Percentiles rank a stretch among this genome's conserved stretches.
phyloP scores from a whole-genome alignment of 345 rosid genomes.

The Lepidium aucheri region DNA sequence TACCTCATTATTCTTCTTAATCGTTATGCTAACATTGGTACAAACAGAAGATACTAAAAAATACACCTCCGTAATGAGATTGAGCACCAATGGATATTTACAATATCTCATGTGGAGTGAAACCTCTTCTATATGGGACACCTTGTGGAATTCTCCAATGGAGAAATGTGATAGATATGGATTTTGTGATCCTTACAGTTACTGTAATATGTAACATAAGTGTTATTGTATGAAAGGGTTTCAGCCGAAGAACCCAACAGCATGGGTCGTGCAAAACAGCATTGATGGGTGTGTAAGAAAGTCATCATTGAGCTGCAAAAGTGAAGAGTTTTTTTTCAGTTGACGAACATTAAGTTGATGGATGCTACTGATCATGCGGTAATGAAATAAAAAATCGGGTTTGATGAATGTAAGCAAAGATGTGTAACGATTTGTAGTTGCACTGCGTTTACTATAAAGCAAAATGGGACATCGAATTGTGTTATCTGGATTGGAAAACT shows the following conservation, averaged over 20 bases:
- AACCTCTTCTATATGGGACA: background rate
- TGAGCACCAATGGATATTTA: accelerated
- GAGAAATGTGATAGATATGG: background rate
- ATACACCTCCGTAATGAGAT: background rate
- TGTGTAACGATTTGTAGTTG: background rate
- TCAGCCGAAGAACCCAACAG: constrained; percentile 33
- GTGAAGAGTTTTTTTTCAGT: constrained; percentile 39
- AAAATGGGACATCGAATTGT: background rate
- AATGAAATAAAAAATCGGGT: no score
- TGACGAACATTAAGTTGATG: constrained; percentile 48
- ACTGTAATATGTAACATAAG: background rate
- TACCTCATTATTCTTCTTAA: no score
- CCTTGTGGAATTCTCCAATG: background rate
- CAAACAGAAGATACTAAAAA: no score
- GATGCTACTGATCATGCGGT: no score
- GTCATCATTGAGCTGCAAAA: constrained; percentile 29
- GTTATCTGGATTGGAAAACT: background rate
- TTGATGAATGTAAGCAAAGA: no score
- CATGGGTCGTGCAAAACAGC: constrained; percentile 40
- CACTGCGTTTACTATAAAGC: background rate
- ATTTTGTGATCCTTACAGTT: background rate
- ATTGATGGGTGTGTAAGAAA: constrained; percentile 49
- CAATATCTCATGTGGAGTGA: background rate
- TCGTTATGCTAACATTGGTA: no score
- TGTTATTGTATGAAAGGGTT: constrained; percentile 31